These are phyloP conservation scores for Bipolaris bicolor DNA, from an alignment of 2,329 filamentous ascomycete species.

Conservation along the genomic window DNA sequence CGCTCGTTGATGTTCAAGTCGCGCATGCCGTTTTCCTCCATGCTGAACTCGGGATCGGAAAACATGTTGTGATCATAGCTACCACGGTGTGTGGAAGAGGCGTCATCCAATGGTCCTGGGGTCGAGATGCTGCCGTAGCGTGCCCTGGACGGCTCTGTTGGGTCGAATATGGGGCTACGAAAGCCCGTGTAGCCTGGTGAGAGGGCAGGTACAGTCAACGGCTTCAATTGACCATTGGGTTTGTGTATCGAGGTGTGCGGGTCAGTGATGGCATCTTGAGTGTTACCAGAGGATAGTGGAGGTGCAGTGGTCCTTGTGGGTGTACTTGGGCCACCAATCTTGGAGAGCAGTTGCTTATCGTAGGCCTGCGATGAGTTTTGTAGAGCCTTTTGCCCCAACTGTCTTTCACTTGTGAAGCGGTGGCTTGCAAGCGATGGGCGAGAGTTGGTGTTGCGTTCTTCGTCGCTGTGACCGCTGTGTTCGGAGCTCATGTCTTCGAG, in stretches of 20 bases:
- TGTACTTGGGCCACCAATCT: constrained; percentile 66
- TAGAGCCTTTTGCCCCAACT: constrained; percentile 63
- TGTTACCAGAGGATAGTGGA: constrained; percentile 37
- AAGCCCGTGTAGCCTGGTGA: constrained; percentile 53
- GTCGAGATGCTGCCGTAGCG: constrained; percentile 58
- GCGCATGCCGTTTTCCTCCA: constrained; percentile 61
- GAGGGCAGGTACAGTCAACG: constrained; percentile 53
- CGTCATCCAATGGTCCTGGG: constrained; percentile 56
- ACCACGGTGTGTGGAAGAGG: constrained; percentile 62
- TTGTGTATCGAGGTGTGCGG: constrained; percentile 49
- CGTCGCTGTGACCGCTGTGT: constrained; percentile 45
- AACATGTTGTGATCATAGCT: constrained; percentile 67
- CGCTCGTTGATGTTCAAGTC: constrained; percentile 62
- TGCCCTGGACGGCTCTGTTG: constrained; percentile 43
- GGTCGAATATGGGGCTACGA: constrained; percentile 52
- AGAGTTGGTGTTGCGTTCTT: constrained; percentile 42
- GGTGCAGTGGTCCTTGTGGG: constrained; percentile 54
- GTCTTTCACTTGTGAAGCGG: constrained; percentile 63
- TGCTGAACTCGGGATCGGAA: constrained; percentile 57
- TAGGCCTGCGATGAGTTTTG: constrained; percentile 66
- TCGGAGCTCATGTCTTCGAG: constrained; percentile 46
- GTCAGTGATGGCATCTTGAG: constrained; percentile 45
- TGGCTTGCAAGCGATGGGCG: constrained; percentile 51
- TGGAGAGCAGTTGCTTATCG: constrained; percentile 66
- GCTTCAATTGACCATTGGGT: constrained; percentile 52